These are phyloP conservation scores for Beauveria brongniartii DNA, from an alignment of 2,329 filamentous ascomycete genomes.

Conservation along the genomic window DNA sequence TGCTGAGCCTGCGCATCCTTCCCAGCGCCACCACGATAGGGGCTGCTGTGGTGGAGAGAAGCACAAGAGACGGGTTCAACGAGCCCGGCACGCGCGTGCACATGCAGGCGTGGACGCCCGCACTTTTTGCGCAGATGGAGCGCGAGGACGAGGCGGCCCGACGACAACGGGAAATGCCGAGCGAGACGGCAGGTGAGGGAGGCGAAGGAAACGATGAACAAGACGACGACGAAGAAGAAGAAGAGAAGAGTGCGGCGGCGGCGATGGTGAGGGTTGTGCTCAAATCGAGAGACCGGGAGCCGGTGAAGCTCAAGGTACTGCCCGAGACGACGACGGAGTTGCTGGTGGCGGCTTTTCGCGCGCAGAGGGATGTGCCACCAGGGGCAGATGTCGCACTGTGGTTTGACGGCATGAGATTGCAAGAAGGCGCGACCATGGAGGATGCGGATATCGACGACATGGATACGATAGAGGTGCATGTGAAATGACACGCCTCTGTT, in stretches of 20 bases:
- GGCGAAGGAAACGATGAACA: neutral
- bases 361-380: conserved; percentile 39
- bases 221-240: conserved; percentile 11
- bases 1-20: conserved; percentile 56
- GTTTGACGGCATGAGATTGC: conserved; percentile 69
- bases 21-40: conserved; percentile 31
- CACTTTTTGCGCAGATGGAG: conserved; percentile 45
- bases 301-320: conserved; percentile 43
- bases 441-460: conserved; percentile 67
- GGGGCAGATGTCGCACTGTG: conserved; percentile 51
- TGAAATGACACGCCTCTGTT: conserved; percentile 27
- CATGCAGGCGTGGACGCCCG: conserved; percentile 68
- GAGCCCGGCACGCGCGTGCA: conserved; percentile 53
- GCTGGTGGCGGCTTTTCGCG: conserved; percentile 55
- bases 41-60: conserved; percentile 26
- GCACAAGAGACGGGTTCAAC: conserved; percentile 35
- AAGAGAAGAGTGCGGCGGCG: conserved; percentile 20
- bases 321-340: conserved; percentile 51
- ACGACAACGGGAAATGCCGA: conserved; percentile 32
- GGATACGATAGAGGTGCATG: conserved; percentile 67
- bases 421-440: conserved; percentile 49
- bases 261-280: conserved; percentile 43
- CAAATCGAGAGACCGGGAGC: conserved; percentile 42
- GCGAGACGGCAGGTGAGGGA: conserved; percentile 22
- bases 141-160: conserved; percentile 37